Base-by-base conservation (phyloP, 2,329 filamentous ascomycete genomes). In the Cordyceps javanica region DNA sequence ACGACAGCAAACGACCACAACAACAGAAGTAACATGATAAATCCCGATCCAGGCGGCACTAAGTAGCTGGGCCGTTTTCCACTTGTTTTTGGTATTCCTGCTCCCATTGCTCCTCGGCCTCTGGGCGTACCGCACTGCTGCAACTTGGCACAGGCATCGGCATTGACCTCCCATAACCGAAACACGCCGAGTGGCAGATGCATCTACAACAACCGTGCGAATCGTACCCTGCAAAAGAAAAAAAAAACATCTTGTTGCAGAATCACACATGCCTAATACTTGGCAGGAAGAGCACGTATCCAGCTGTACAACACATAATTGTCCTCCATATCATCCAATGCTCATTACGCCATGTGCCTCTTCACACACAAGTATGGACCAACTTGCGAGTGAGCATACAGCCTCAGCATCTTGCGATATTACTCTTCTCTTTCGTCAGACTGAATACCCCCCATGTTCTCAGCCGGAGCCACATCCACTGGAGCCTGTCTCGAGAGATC, bases 101-200 rank as follows among this genome's bases (percentile, higher is more conserved):
- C n/a, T n/a, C n/a, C n/a, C 23, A 23, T 13, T 21, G 30, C 14
- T 48, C 42, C 25, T 48, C 53, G 42, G 53, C 9, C 11, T 32
- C 16, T 48, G 30, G 41, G 30, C 42, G 16, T 26, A 38, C 32
- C 42, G 30, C 26, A 36, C 52, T 38, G 25, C 16, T 26, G 7
- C n/a, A n/a, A n/a, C 25, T 39, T 42, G 25, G 23, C 19, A 28
- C 44, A 48, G 34, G 41, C 32, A 38, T 56, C 44, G 45, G 45
- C 54, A 56, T 49, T 39, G 45, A 21, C 26, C 45, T 49, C 14
- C 9, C 54, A 42, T 56, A 50, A 50, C 54, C 54, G 54, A 56
- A 42, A 50, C 54, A 34, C 45, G 36, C 54, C 54, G 54, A 56
- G 45, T 49, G 44, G 10, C 26, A 56, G 34, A 42, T 49, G 45